phyloP scores from a whole-genome alignment of 2,329 filamentous ascomycete genomes.

The Venturia nashicola region DNA sequence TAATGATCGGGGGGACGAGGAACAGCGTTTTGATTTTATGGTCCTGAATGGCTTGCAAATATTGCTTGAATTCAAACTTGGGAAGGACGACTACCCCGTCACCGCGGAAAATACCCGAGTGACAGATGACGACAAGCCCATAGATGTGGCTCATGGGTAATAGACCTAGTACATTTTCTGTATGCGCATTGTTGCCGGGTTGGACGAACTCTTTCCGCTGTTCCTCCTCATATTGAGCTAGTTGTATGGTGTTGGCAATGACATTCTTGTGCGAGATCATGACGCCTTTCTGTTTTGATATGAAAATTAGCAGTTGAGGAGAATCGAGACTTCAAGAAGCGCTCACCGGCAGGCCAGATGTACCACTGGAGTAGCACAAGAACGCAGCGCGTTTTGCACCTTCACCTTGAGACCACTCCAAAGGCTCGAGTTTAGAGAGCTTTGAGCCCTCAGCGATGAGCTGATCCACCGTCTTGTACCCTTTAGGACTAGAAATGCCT shows the following conservation, averaged over 20 bases:
- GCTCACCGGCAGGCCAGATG: slow-evolving; percentile 61
- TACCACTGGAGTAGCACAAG: slow-evolving; percentile 70
- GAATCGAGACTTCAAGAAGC: not conserved
- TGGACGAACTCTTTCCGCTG: slow-evolving; percentile 25
- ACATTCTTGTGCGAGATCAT: slow-evolving; percentile 73
- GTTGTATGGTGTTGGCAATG: slow-evolving; percentile 62
- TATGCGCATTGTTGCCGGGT: slow-evolving; percentile 30
- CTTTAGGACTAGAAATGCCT: slow-evolving; percentile 31
- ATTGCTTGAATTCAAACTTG: slow-evolving; percentile 61
- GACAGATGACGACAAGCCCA: slow-evolving; percentile 57
- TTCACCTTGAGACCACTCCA: slow-evolving; percentile 52
- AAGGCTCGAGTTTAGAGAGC: slow-evolving; percentile 39
- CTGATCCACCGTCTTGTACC: slow-evolving; percentile 54
- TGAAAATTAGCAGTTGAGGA: not conserved
- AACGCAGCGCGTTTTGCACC: slow-evolving; percentile 59
- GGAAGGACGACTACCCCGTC: slow-evolving; percentile 62
- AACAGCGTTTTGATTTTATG: slow-evolving; percentile 57
- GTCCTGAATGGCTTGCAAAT: slow-evolving; percentile 51
- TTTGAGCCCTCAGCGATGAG: slow-evolving; percentile 47
- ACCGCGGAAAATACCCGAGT: slow-evolving; percentile 54
- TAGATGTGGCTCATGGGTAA: slow-evolving; percentile 77
- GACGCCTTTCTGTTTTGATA: slow-evolving; percentile 55
- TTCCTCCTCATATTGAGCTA: slow-evolving; percentile 37
- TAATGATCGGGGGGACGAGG: slow-evolving; percentile 72
- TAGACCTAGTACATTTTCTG: slow-evolving; percentile 51